Conservation (phyloP, 176 grass and related monocot genomes). For the Cenchrus purpureus region DNA sequence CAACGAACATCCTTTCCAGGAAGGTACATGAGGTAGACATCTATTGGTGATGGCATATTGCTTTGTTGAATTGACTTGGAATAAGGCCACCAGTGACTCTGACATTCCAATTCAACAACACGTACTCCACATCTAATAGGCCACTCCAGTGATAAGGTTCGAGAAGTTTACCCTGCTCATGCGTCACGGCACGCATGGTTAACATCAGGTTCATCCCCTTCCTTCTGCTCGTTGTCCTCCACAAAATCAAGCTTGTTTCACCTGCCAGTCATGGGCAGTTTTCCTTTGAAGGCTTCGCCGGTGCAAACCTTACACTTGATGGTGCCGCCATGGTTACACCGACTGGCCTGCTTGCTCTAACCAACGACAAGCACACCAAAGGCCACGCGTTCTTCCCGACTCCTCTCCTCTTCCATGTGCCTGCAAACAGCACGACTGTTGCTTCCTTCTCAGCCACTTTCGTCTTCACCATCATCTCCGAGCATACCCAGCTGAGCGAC, state of each 20-base stretch:
- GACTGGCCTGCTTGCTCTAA: slow-evolving; percentile 45
- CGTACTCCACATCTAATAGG: background rate
- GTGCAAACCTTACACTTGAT: slow-evolving; percentile 45
- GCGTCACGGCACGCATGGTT: slow-evolving; percentile 22
- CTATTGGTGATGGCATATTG: background rate
- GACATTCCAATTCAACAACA: background rate
- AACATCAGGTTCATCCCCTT: slow-evolving; percentile 23
- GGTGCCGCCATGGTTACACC: slow-evolving; percentile 36
- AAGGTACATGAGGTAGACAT: background rate
- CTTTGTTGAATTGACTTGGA: slow-evolving; percentile 31
- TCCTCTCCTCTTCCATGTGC: slow-evolving; percentile 18
- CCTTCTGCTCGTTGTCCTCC: slow-evolving; percentile 14
- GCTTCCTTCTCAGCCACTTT: slow-evolving; percentile 62
- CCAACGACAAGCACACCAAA: slow-evolving; percentile 50
- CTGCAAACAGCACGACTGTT: background rate
- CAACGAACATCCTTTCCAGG: background rate
- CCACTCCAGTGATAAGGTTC: background rate
- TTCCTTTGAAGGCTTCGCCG: slow-evolving; percentile 44
- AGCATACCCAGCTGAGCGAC: slow-evolving; percentile 46
- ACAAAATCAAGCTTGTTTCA: slow-evolving; percentile 15
- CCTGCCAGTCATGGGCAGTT: slow-evolving; percentile 14
- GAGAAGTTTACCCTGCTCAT: background rate
- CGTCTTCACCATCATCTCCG: slow-evolving; percentile 57
- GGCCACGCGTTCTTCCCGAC: slow-evolving; percentile 52
- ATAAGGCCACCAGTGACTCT: background rate